Percentiles rank a stretch among this genome's conserved stretches.
Conservation (phyloP, 257 asterid genomes). For the Solanum neorickii region DNA sequence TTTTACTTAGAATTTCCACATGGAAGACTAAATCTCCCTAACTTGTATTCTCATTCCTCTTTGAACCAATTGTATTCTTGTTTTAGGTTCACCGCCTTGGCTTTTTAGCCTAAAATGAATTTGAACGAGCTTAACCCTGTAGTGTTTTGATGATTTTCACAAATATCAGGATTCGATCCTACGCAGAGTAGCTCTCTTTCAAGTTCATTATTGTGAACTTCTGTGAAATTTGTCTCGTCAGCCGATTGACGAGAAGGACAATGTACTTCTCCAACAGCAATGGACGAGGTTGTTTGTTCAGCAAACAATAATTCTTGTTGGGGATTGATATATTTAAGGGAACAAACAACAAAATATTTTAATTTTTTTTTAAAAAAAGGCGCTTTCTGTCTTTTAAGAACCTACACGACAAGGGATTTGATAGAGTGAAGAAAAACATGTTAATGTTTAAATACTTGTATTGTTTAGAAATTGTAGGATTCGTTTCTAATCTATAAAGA, state of each 20-base stretch:
- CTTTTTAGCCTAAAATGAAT: not conserved
- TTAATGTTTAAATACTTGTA: not conserved
- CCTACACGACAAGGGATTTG: not conserved
- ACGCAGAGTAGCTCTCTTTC: not conserved
- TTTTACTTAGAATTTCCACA: not conserved
- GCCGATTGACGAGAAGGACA: not conserved
- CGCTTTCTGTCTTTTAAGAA: not conserved
- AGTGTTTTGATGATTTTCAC: not conserved
- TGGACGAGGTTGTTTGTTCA: not conserved
- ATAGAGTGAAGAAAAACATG: not conserved
- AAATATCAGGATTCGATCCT: accelerated
- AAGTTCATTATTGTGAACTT: not conserved
- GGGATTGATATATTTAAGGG: not conserved
- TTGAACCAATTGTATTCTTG: not conserved
- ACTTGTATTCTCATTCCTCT: not conserved
- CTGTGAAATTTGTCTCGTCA: not conserved
- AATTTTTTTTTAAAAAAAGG: too few species aligned
- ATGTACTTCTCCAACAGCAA: not conserved
- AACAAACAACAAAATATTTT: not conserved
- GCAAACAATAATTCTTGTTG: not conserved
- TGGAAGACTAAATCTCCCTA: not conserved
- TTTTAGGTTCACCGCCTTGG: not conserved
- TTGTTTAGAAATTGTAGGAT: not conserved
- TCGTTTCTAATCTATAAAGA: not conserved
- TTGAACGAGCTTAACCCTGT: not conserved